Base-by-base conservation (phyloP, 768 basidiomycete species). In the Hirschioporus abietinus region DNA sequence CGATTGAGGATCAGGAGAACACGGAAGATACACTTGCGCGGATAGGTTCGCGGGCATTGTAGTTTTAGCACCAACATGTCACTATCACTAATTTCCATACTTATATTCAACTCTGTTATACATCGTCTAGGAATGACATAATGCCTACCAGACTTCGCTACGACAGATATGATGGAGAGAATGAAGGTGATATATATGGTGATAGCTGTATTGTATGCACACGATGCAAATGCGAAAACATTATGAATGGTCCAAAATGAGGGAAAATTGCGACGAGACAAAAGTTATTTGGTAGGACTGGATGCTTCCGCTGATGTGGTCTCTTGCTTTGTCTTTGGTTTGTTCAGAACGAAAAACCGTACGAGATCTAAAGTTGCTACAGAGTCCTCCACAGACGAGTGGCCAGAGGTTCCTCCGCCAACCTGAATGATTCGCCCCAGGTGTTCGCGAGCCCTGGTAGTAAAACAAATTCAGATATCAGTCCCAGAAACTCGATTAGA, bases 301-400 rank as follows among this genome's bases (percentile, higher is more conserved):
- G 20, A 10, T 20, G 12, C 20, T 52, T 15, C 42, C 23, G 60
- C 17, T 12, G 60, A 25, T 1, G 25, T 15, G 3, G 25, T 61
- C 10, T 61, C 60, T 24, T 61, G 5, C 60, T 61, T 71, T 18
- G 69, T 72, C 65, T 81, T 84, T 65, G 79, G 74, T 69, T 82
- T 86, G 69, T 93, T 88, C 69, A 89, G 75, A 63, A 96, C 78
- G 76, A 89, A 86, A 89, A 90, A 95, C 68, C 89, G 83, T 24
- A 98, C 89, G 23, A 96, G 85, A 72, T 99, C 91, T 57, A 99
- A 81, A 1, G 96, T 93, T 0, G 94, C 92, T 25, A 86, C 76
- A 0, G 95, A 93, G 77, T 99, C 96, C 76, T 96, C 95, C 0
- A 92, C 80, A 0, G 94, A 95, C 63, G 91, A 93, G 79, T 99